Evolutionary conservation across 2,329 filamentous ascomycete species (phyloP).

Genomic region (Aureobasidium pullulans): DNA sequence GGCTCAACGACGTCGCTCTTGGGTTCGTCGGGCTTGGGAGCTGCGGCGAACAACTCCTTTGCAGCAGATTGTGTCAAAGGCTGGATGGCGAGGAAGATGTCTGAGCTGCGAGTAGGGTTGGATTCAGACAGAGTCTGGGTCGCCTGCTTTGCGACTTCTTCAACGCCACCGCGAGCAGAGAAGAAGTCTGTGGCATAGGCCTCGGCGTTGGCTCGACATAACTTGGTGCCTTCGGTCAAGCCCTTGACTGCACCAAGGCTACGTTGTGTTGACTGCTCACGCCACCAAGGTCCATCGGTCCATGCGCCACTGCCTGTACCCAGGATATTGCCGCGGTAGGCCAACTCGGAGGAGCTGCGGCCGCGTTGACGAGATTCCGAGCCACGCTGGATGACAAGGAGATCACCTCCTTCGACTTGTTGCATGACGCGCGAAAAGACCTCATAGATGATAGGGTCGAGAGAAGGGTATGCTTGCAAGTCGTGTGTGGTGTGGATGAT

Average conservation of each 20-base stretch:
- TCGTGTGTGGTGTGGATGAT: constrained; percentile 98
- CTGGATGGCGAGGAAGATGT: constrained; percentile 94
- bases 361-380: constrained; percentile 64
- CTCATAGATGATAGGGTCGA: constrained; percentile 84
- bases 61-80: constrained; percentile 63
- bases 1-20: constrained; percentile 47
- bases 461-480: constrained; percentile 83
- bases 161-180: constrained; percentile 65
- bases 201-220: constrained; percentile 83
- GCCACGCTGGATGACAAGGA: constrained; percentile 88
- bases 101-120: constrained; percentile 85
- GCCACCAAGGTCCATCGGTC: constrained; percentile 97
- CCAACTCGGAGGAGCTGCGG: constrained; percentile 54
- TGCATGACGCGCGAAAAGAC: constrained; percentile 95
- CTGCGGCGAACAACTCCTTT: constrained; percentile 56
- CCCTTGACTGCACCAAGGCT: constrained; percentile 76
- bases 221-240: constrained; percentile 78
- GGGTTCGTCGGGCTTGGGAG: constrained; percentile 38
- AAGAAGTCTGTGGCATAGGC: constrained; percentile 83
- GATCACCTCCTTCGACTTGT: constrained; percentile 95
- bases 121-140: constrained; percentile 71
- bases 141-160: constrained; percentile 71
- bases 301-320: constrained; percentile 55
- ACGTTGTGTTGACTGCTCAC: constrained; percentile 54
- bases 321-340: constrained; percentile 42